phyloP scores from a whole-genome alignment of 1,139 yeast species.

The Yarrowia galli region DNA sequence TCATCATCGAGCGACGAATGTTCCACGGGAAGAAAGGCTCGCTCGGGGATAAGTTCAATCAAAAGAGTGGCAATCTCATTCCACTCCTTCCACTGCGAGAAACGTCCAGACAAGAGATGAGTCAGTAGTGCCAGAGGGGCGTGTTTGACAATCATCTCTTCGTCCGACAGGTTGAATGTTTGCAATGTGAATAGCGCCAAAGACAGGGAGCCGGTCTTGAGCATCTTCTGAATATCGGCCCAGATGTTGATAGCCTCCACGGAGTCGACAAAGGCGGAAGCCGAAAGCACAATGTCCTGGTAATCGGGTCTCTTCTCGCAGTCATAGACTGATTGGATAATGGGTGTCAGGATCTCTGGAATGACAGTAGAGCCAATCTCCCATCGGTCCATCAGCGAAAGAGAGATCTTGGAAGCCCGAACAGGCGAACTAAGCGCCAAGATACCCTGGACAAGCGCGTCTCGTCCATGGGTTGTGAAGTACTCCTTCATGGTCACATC shows the following conservation, averaged over 20 bases:
- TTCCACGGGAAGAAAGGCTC: conserved; percentile 61
- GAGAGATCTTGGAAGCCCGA: conserved; percentile 58
- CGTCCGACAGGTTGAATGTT: conserved; percentile 79
- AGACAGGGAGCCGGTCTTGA: conserved; percentile 51
- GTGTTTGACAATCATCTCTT: conserved; percentile 80
- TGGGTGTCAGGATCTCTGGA: conserved; percentile 72
- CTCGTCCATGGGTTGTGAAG: conserved; percentile 64
- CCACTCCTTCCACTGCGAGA: conserved; percentile 41
- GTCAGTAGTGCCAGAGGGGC: conserved; percentile 72
- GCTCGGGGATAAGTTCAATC: conserved; percentile 62
- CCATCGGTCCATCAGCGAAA: conserved; percentile 89
- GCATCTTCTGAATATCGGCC: conserved; percentile 62
- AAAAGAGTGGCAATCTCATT: conserved; percentile 44
- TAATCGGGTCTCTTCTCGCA: conserved; percentile 42
- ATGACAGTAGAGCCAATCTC: conserved; percentile 81
- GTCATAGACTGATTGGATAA: conserved; percentile 54
- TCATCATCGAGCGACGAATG: conserved; percentile 49
- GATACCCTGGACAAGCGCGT: conserved; percentile 61
- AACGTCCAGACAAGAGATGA: conserved; percentile 43
- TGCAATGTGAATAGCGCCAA: conserved; percentile 65
- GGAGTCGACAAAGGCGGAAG: conserved; percentile 78
- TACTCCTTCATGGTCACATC: conserved; percentile 56
- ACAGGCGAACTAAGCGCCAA: conserved; percentile 56
- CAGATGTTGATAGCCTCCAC: conserved; percentile 82
- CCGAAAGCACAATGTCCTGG: conserved; percentile 61